A percentile compares a stretch with the other conserved stretches of the same genome.
These are phyloP conservation scores for Styphnolobium japonicum DNA, from an alignment of 306 rosid genomes.

Conservation along the genomic window DNA sequence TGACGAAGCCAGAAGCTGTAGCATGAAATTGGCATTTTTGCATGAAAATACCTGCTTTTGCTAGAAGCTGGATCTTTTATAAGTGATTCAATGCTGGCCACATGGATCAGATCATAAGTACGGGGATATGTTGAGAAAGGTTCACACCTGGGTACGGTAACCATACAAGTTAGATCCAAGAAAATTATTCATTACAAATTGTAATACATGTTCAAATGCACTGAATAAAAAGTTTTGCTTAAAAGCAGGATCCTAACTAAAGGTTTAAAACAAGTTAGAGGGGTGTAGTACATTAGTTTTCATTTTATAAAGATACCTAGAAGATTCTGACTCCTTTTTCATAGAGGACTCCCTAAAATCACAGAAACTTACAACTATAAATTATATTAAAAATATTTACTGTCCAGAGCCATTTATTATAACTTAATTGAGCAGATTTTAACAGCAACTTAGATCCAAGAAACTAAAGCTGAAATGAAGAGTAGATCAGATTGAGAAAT, in stretches of 20 bases:
- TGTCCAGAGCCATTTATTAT: background rate
- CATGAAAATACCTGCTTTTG: conserved; percentile 60
- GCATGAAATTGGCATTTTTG: conserved; percentile 12
- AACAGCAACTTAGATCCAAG: background rate
- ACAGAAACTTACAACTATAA: background rate
- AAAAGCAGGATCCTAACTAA: background rate
- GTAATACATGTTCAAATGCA: background rate
- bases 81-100: conserved; percentile 76
- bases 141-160: conserved; percentile 77
- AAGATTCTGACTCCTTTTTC: background rate
- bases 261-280: conserved; percentile 1
- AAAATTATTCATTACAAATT: background rate
- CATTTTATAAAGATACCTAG: background rate
- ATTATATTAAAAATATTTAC: background rate
- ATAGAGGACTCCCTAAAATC: background rate
- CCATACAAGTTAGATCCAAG: conserved; percentile 29
- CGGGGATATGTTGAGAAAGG: conserved; percentile 99
- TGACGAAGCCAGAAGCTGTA: background rate
- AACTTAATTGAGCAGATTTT: background rate
- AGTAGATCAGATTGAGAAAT: background rate
- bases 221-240: background rate
- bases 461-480: background rate
- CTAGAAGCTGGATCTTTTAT: conserved; percentile 61
- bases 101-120: conserved; percentile 85
- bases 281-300: background rate